Evolutionary conservation across 1,284 basidiomycete species (phyloP).

Genomic region (Agroathelia rolfsii): DNA sequence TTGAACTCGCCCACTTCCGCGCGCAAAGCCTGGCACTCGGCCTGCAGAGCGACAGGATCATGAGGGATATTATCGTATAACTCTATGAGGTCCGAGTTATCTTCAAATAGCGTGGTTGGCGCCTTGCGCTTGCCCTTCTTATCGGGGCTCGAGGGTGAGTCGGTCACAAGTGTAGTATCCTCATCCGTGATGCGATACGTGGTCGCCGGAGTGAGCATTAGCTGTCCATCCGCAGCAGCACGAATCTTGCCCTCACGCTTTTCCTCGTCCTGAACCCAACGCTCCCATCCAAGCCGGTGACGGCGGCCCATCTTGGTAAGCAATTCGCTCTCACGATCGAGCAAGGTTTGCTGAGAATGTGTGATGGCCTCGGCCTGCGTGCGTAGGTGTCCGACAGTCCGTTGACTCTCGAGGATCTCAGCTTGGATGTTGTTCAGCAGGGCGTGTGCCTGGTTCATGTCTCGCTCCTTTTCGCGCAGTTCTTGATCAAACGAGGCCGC

Average conservation of each 20-base stretch:
- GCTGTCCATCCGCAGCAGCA: constrained; percentile 43
- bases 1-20: constrained; percentile 58
- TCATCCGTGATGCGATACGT: constrained; percentile 35
- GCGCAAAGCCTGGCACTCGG: constrained; percentile 50
- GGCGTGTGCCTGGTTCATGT: constrained; percentile 84
- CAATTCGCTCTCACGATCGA: constrained; percentile 59
- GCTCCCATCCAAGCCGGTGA: constrained; percentile 83
- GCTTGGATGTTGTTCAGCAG: constrained; percentile 82
- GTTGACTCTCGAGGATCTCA: constrained; percentile 85
- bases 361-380: constrained; percentile 60
- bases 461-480: constrained; percentile 84
- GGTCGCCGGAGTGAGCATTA: constrained; percentile 33
- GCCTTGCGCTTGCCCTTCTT: constrained; percentile 44
- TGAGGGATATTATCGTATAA: constrained; percentile 48
- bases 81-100: constrained; percentile 51
- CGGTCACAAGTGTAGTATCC: constrained; percentile 23
- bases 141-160: constrained; percentile 16
- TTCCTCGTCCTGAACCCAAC: constrained; percentile 85
- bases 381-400: constrained; percentile 64
- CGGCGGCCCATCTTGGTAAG: constrained; percentile 69
- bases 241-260: constrained; percentile 58
- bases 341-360: constrained; percentile 51
- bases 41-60: constrained; percentile 46
- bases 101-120: constrained; percentile 37
- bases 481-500: constrained; percentile 93